Percentiles rank a stretch among this genome's conserved stretches.
Evolutionary conservation across 495 filamentous ascomycete genomes (phyloP).

Genomic region (Evansstolkia leycettana): DNA sequence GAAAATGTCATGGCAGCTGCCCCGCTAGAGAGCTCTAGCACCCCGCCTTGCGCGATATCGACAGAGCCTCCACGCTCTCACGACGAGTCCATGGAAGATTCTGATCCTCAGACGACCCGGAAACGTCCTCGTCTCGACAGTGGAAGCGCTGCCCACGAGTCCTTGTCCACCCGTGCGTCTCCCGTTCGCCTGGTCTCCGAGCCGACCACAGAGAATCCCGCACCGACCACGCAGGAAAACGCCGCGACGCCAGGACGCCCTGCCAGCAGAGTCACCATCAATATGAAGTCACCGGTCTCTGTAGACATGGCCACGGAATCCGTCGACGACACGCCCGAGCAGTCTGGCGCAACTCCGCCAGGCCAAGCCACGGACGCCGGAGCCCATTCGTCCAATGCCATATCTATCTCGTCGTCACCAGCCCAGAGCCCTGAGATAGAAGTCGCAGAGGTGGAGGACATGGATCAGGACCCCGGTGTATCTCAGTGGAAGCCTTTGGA

Average conservation of each 20-base stretch:
- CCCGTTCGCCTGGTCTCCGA: constrained; percentile 9
- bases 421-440: constrained; percentile 41
- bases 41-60: constrained; percentile 22
- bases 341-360: constrained; percentile 4
- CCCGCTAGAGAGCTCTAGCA: constrained; percentile 38
- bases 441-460: constrained; percentile 43
- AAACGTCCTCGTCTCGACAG: constrained; percentile 54
- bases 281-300: constrained; percentile 29
- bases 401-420: constrained; percentile 38
- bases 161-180: constrained; percentile 29
- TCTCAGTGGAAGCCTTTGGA: constrained; percentile 34
- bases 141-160: constrained; percentile 32
- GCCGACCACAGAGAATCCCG: constrained; percentile 18
- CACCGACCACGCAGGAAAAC: constrained; percentile 6
- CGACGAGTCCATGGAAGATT: constrained; percentile 44
- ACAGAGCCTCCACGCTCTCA: constrained; percentile 12
- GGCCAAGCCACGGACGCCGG: constrained; percentile 9
- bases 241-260: constrained; percentile 22
- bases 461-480: constrained; percentile 32
- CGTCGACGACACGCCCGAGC: constrained; percentile 7
- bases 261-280: constrained; percentile 45
- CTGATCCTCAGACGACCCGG: constrained; percentile 38
- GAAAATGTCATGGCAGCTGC: constrained; percentile 40
- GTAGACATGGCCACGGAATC: constrained; percentile 8
- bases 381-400: constrained; percentile 16